Evolutionary conservation across 2,329 filamentous ascomycete species (phyloP).

Genomic region (Cytospora mali): DNA sequence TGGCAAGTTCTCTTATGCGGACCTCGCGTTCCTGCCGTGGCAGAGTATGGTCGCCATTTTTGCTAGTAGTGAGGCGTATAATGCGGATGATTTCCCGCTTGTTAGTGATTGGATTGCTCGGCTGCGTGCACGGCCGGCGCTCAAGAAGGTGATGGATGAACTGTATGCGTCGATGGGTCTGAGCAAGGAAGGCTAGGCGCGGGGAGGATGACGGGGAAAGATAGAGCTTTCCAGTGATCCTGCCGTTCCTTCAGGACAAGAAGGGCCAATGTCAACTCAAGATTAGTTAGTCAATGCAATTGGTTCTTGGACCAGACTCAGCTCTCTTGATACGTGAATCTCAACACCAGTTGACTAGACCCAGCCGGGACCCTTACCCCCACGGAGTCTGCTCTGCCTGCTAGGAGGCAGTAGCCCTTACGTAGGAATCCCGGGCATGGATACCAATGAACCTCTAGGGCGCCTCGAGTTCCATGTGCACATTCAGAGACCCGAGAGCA

Average conservation of each 20-base stretch:
- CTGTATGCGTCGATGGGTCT: background rate
- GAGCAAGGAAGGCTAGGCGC: background rate
- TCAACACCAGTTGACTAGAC: background rate
- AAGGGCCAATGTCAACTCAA: background rate
- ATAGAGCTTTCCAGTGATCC: background rate
- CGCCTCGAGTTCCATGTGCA: background rate
- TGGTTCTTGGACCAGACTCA: too few relatives aligned
- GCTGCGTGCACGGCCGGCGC: background rate
- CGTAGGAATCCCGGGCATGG: background rate
- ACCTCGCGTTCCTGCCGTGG: constrained; percentile 19
- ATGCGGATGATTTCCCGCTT: background rate
- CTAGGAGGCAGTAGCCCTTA: background rate
- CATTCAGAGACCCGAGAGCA: background rate
- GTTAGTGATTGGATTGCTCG: background rate
- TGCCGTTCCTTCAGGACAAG: background rate
- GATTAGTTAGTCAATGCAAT: too few relatives aligned
- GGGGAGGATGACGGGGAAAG: too few relatives aligned
- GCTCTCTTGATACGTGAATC: too few relatives aligned
- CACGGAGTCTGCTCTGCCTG: constrained; percentile 3
- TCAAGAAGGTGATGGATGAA: background rate
- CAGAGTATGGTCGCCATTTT: background rate
- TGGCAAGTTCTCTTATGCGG: constrained; percentile 20
- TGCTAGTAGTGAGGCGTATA: background rate
- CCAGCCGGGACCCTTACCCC: background rate
- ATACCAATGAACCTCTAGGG: background rate